Base-by-base conservation (phyloP, 331 rosid genomes). In the Prunus yedoensis region DNA sequence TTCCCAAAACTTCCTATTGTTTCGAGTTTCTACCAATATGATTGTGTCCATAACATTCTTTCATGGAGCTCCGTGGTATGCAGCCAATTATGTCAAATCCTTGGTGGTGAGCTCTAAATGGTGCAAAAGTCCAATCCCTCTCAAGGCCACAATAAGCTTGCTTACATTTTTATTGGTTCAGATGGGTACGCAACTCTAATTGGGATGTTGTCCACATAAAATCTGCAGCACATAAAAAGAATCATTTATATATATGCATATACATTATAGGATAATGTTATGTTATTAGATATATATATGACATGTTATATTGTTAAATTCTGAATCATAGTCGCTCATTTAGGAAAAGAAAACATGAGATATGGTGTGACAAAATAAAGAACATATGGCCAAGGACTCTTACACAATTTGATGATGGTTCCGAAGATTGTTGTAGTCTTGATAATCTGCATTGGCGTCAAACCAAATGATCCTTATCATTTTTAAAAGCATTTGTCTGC, bases 71-170 rank as follows among this genome's bases (percentile, higher is more conserved):
- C 17, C 66, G 78, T 63, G 46, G 35, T 43, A 54, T 18, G 54
- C 91, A 88, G 13, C 82, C 89, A 10, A 50, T 28, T 14, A 86
- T 60, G 65, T 61, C 72, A 80, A 90, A 90, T 10, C 84, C 83
- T 71, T 67, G 82, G 5, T 75, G 86, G 56, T 76, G 54, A 14
- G 92, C 96, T 78, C 77, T 79, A 20, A 88, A 90, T 4, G 96
- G 92, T 66, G 88, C 85, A 58, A 66, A 72, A 61, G 17, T 56
- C 88, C 88, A 90, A 52, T 86, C 35, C 35, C 6, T 32, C 35
- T 32, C 35, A 32, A 32, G 35, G 35, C 35, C 35, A 0, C 35
- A 6, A 88, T 32, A 90, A 66, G 72, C 79, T 81, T 54, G 47
- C 83, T 58, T 70, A 47, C 64, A 88, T 58, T 64, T 54, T 66